A percentile compares a stretch with the other conserved stretches of the same genome.
Evolutionary conservation across 305 asterid species (phyloP).

Genomic region (Striga hermonthica): DNA sequence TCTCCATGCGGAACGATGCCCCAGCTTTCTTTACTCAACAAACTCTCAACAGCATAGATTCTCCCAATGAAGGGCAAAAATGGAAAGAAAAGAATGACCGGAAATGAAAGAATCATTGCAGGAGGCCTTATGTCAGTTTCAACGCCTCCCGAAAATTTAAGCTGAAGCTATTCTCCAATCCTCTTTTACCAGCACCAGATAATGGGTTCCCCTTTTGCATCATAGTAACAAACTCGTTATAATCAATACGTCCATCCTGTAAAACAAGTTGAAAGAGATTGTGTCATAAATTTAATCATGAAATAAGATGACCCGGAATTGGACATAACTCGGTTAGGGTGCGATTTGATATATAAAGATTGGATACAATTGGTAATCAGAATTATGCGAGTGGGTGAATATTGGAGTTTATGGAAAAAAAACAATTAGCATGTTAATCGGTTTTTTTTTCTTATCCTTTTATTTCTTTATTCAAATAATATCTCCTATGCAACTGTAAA

Average conservation of each 20-base stretch:
- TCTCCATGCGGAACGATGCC: no score
- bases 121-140: constrained; percentile 37
- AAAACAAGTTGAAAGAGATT: constrained; percentile 11
- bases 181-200: constrained; percentile 56
- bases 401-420: no score
- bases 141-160: constrained; percentile 70
- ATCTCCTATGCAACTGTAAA: no score
- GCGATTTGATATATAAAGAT: no score
- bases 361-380: no score
- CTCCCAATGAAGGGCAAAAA: no score
- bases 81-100: no score
- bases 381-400: no score
- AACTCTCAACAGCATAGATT: constrained; percentile 14
- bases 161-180: constrained; percentile 82
- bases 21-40: neutral
- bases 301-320: neutral
- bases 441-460: no score
- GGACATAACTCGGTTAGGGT: neutral
- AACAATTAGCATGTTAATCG: no score
- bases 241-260: constrained; percentile 91
- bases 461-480: no score
- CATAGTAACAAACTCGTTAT: constrained; percentile 92
- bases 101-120: no score
- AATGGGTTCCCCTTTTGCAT: constrained; percentile 85
- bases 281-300: neutral